Evolutionary conservation across 169 alveolate genomes (phyloP), one percentile per base, ranked within the genome.

Genomic region (Plasmodium billcollinsi): DNA sequence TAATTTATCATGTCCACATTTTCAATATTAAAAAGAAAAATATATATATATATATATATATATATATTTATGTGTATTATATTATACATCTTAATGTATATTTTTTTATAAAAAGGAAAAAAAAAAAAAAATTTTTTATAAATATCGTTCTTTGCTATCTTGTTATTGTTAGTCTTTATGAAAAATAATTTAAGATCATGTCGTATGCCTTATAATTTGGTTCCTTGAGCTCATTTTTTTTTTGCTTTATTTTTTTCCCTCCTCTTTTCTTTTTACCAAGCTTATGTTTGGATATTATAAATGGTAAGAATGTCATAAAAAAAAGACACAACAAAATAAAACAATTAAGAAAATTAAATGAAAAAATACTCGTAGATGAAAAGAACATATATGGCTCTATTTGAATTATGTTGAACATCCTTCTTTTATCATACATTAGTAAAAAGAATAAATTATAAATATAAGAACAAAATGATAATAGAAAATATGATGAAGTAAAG

Each of bases 381-480:
- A 80, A 80, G 45, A 80, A 80, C 85, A 80, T 80, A 50, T 67
- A 56, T 1, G 90, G 90, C 24, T 80, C 90, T 39, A 80, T 80
- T 72, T 80, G 90, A 69, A 80, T 26, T 67, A 80, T 80, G 29
- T 47, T 54, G 45, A 33, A 33, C 8, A 5, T 33, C 8, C 5
- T 33, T 21, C 58, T 80, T 67, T 39, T 3, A 26, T 56, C 58
- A 26, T 43, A 80, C 26, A 80, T 6, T 1, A 52, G 8, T 0
- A 80, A 26, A 20, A 62, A 1, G 14, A 69, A 69, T 0, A 80
- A 18, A 43, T 80, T 80, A 26, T 56, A 80, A 43, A 66, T 56
- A 11, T 80, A 80, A 15, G 85, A 18, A 67, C 29, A 52, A 50
- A 59, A 62, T 0, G 90, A 80, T 63, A 80, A 59, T 56, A 80